phyloP scores from a whole-genome alignment of 768 basidiomycete genomes.

The Pisolithus marmoratus region DNA sequence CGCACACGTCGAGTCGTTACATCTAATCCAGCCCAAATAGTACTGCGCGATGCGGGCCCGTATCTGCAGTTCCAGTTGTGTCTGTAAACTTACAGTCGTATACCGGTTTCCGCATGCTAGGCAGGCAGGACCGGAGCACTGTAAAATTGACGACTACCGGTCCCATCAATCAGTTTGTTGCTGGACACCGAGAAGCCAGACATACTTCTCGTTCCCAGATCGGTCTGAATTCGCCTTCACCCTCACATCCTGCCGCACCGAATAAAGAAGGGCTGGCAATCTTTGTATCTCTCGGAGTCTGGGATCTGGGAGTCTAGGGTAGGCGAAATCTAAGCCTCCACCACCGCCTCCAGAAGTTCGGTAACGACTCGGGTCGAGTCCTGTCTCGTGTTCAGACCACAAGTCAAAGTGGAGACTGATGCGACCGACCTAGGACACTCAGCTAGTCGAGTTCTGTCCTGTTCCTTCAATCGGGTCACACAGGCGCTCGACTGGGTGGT shows the following conservation, averaged over 20 bases:
- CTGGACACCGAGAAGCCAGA: neutral
- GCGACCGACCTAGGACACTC: conserved; percentile 85
- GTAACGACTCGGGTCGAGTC: conserved; percentile 57
- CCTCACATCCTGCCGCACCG: conserved; percentile 74
- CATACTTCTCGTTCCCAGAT: conserved; percentile 56
- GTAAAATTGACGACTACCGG: conserved; percentile 60
- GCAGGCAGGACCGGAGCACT: conserved; percentile 62
- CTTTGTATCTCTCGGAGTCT: conserved; percentile 82
- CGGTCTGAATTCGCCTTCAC: conserved; percentile 49
- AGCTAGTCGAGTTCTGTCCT: conserved; percentile 82
- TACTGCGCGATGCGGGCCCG: conserved; percentile 71
- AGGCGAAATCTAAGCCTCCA: conserved; percentile 57
- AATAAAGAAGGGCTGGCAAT: conserved; percentile 64
- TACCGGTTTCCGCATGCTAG: conserved; percentile 55
- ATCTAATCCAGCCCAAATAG: conserved; percentile 86
- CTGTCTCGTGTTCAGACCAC: conserved; percentile 26
- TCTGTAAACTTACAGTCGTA: conserved; percentile 56
- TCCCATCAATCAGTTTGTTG: neutral
- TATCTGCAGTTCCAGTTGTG: conserved; percentile 86
- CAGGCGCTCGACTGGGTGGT: conserved; percentile 89
- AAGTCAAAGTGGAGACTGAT: neutral
- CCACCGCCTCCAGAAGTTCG: conserved; percentile 39
- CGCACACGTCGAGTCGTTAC: conserved; percentile 81
- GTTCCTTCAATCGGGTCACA: conserved; percentile 98
- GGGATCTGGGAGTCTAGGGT: conserved; percentile 86